These are phyloP conservation scores for Paraphaeosphaeria sporulosa DNA, from an alignment of 2,329 filamentous ascomycete species.

Conservation along the genomic window DNA sequence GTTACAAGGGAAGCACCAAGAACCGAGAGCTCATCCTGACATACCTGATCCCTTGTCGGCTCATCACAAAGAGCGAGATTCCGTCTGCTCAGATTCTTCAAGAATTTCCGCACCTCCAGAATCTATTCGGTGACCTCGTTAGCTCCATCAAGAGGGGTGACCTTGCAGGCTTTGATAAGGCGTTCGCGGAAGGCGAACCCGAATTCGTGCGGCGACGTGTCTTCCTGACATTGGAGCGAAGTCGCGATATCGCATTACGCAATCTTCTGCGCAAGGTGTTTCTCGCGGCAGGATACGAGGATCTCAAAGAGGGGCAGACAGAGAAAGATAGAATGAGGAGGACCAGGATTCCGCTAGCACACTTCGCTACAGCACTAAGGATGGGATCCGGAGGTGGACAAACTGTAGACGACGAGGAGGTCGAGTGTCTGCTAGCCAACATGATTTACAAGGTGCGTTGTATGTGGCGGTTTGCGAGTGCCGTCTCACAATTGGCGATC, in stretches of 20 bases:
- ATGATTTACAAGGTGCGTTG: conserved; percentile 94
- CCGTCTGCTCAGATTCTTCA: conserved; percentile 75
- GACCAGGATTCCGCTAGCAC: conserved; percentile 80
- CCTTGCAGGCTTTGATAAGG: conserved; percentile 82
- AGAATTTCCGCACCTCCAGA: conserved; percentile 77
- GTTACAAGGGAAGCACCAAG: conserved; percentile 72
- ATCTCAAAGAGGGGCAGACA: conserved; percentile 72
- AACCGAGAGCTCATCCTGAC: conserved; percentile 94
- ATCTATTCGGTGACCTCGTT: conserved; percentile 79
- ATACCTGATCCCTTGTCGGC: conserved; percentile 91
- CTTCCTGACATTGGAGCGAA: conserved; percentile 91
- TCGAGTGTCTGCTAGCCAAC: conserved; percentile 93
- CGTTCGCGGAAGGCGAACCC: conserved; percentile 82
- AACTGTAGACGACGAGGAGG: conserved; percentile 83
- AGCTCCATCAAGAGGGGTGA: conserved; percentile 83
- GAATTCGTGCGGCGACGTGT: conserved; percentile 93
- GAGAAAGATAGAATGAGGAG: conserved; percentile 68
- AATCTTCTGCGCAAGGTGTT: conserved; percentile 95
- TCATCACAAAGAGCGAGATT: conserved; percentile 85
- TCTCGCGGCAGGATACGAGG: conserved; percentile 78
- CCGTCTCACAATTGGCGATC: conserved; percentile 18
- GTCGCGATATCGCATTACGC: conserved; percentile 87
- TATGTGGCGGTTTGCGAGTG: conserved; percentile 8
- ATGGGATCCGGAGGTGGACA: conserved; percentile 66
- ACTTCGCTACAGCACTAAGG: conserved; percentile 85